phyloP scores from a whole-genome alignment of 2,329 filamentous ascomycete genomes.

The Aspergillus thermomutatus region DNA sequence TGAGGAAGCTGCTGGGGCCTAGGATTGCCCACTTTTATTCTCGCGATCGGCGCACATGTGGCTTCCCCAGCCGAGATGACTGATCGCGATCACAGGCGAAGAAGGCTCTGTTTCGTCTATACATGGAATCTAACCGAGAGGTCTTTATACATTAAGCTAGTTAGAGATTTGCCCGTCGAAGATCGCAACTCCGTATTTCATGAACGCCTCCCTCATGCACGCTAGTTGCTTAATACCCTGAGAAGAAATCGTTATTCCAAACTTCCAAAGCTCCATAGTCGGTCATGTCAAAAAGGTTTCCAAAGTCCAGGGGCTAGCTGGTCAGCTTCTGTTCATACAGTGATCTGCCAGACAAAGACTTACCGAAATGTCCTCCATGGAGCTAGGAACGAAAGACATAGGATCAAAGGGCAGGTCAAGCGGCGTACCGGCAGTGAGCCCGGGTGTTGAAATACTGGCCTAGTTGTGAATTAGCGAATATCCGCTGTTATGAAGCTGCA shows the following conservation, averaged over 20 bases:
- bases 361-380: constrained; percentile 24
- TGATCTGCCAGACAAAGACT: constrained; percentile 2
- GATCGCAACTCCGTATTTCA: neutral
- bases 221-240: constrained; percentile 2
- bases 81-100: neutral
- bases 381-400: constrained; percentile 17
- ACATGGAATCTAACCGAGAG: neutral
- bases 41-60: neutral
- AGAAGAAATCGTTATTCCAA: constrained; percentile 27
- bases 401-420: constrained; percentile 23
- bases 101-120: neutral
- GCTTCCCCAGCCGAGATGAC: neutral
- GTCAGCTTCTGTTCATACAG: constrained; percentile 5
- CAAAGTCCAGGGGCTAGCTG: constrained; percentile 27
- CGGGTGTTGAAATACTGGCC: constrained; percentile 10
- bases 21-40: neutral
- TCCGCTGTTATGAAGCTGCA: neutral
- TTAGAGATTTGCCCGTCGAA: neutral
- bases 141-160: neutral
- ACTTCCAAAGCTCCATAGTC: constrained; percentile 24
- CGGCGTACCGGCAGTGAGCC: constrained; percentile 12
- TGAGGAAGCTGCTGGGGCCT: neutral
- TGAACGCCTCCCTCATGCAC: neutral
- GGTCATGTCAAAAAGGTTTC: constrained; percentile 27
- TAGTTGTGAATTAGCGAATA: constrained; percentile 11